Evolutionary conservation across 106 monocot genomes (phyloP).

Genomic region (Dioscorea zingiberensis): DNA sequence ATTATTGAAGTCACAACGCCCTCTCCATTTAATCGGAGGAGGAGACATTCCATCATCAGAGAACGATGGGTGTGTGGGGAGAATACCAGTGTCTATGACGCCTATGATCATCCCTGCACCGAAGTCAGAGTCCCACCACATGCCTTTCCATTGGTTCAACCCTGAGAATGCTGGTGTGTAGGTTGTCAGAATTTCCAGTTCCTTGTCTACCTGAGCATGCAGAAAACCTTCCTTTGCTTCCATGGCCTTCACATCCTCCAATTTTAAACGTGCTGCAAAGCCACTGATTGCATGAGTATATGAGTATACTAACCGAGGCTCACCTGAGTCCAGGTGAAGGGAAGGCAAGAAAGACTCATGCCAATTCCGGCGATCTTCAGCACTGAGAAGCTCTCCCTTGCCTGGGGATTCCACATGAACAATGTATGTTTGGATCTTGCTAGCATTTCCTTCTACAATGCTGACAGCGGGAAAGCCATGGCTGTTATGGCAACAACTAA

Average conservation of each 20-base stretch:
- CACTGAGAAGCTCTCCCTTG: too few species aligned
- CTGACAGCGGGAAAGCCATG: too few species aligned
- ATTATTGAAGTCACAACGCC: not conserved
- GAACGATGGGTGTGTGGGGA: not conserved
- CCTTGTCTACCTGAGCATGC: not conserved
- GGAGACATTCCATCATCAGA: not conserved
- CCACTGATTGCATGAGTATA: not conserved
- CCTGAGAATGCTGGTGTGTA: not conserved
- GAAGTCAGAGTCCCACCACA: not conserved
- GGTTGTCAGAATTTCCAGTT: not conserved
- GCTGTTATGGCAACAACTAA: too few species aligned
- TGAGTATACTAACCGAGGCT: not conserved
- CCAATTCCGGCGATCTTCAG: too few species aligned
- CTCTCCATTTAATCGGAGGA: not conserved
- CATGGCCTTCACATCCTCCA: not conserved
- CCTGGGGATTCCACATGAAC: too few species aligned
- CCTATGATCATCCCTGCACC: not conserved
- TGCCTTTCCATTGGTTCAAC: not conserved
- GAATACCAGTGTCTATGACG: not conserved
- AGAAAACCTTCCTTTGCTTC: not conserved
- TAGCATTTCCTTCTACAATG: too few species aligned
- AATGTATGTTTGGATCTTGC: too few species aligned
- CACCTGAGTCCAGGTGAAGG: not conserved
- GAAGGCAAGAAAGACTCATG: too few species aligned
- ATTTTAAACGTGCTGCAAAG: not conserved